Evolutionary conservation across 1,284 basidiomycete species (phyloP), one percentile per base, ranked within the genome.

Genomic region (Leccinum subspadiceum): DNA sequence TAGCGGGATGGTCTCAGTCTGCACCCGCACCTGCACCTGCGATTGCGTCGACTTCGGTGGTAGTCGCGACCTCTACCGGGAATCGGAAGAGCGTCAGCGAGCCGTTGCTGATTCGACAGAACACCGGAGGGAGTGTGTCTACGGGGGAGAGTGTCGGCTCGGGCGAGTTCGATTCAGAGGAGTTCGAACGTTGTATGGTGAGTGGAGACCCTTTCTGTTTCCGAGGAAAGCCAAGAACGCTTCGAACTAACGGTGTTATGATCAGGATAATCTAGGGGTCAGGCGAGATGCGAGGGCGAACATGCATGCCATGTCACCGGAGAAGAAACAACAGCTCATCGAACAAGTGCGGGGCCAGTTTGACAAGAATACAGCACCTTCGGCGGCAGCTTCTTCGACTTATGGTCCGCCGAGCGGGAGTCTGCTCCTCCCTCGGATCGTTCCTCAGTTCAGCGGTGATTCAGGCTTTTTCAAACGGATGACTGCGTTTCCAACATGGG

Each of bases 281-380:
- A 92, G 90, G 70, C 89, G 85, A 13, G 80, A 84, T 1, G 84
- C 84, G 65, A 82, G 90, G 50, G 77, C 77, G 5, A 82, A 80
- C 1, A 90, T 94, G 86, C 78, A 85, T 60, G 75, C 81, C 4
- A 74, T 95, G 13, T 76, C 90, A 0, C 63, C 74, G 6, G 84
- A 89, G 57, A 85, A 89, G 67, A 92, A 92, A 74, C 81, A 79
- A 51, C 89, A 87, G 64, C 74, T 95, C 2, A 75, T 94, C 35
- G 76, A 78, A 31, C 86, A 88, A 71, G 77, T 59, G 54, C 72
- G 60, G 74, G 17, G 68, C 70, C 7, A 68, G 63, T 13, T 63
- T 65, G 57, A 68, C 13, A 74, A 65, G 55, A 64, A 74, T 17
- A 61, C 52, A 13, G 17, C 46, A 26, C 35, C 48, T 66, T 77